These are phyloP conservation scores for Colletotrichum sp. DNA, from an alignment of 2,329 filamentous ascomycete species.

Conservation along the genomic window DNA sequence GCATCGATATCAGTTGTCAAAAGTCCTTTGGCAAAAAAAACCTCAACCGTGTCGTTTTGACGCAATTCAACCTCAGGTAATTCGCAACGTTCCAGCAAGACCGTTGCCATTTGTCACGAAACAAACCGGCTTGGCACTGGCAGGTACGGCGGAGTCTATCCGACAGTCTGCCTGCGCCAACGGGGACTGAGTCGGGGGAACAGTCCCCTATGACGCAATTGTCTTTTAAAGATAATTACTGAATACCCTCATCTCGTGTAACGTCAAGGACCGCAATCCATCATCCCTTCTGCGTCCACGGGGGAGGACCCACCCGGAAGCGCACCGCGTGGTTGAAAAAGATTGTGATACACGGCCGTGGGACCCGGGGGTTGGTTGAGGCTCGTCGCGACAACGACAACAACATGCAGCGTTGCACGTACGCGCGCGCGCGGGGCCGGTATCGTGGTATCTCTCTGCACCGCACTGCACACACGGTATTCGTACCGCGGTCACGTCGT, in stretches of 20 bases:
- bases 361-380: constrained; percentile 2
- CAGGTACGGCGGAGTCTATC: background rate
- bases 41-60: background rate
- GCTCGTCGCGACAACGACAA: background rate
- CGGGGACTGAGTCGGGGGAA: background rate
- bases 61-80: background rate
- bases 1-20: background rate
- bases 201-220: constrained; percentile 4
- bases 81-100: background rate
- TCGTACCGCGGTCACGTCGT: background rate
- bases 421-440: background rate
- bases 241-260: constrained; percentile 5
- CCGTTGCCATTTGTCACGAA: background rate
- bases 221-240: background rate
- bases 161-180: background rate
- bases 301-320: constrained; percentile 4
- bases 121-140: background rate
- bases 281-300: background rate
- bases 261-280: background rate
- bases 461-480: background rate
- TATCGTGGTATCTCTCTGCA: background rate
- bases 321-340: background rate
- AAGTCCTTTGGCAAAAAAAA: background rate
- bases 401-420: background rate
- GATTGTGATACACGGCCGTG: constrained; percentile 18